These are phyloP conservation scores for Pestalotiopsis sp. DNA, from an alignment of 2,329 filamentous ascomycete genomes.

Conservation along the genomic window DNA sequence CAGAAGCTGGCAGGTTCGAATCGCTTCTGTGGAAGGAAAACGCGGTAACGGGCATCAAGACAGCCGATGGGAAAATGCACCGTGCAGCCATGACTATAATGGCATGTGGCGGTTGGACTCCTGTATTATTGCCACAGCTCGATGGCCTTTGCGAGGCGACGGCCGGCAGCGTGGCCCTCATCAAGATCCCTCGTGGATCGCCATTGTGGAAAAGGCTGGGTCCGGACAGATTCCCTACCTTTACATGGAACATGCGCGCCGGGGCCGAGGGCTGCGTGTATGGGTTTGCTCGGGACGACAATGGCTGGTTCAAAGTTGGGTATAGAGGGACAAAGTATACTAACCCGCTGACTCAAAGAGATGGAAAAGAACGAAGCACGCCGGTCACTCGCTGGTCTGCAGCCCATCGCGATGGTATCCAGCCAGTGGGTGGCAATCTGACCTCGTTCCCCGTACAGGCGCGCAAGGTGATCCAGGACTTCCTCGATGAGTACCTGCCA, in stretches of 20 bases:
- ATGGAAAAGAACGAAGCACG: constrained; percentile 34
- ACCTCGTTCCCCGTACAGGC: constrained; percentile 30
- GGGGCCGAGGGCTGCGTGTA: constrained; percentile 46
- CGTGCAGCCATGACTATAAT: constrained; percentile 6
- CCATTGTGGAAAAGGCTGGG: constrained; percentile 40
- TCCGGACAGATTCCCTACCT: constrained; percentile 46
- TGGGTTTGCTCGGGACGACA: constrained; percentile 45
- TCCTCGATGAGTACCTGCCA: constrained; percentile 42
- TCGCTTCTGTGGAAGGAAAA: constrained; percentile 17
- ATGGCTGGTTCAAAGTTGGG: constrained; percentile 48
- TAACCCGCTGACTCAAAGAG: constrained; percentile 35
- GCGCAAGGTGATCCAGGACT: constrained; percentile 27
- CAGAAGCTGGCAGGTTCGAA: constrained; percentile 31
- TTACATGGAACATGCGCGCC: constrained; percentile 39
- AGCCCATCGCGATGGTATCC: constrained; percentile 5
- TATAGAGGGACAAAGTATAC: constrained; percentile 54
- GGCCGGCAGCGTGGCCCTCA: constrained; percentile 43
- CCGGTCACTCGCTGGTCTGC: constrained; percentile 40
- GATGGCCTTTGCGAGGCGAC: constrained; percentile 48
- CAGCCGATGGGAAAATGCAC: constrained; percentile 31
- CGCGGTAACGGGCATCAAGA: constrained; percentile 38
- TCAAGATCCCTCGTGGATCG: constrained; percentile 40
- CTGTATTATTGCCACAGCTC: constrained; percentile 39
- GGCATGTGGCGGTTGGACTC: constrained; percentile 44
- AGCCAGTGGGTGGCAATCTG: constrained; percentile 20